These are phyloP conservation scores for Ogataea salicorniae DNA, from an alignment of 805 yeast species.

Conservation along the genomic window DNA sequence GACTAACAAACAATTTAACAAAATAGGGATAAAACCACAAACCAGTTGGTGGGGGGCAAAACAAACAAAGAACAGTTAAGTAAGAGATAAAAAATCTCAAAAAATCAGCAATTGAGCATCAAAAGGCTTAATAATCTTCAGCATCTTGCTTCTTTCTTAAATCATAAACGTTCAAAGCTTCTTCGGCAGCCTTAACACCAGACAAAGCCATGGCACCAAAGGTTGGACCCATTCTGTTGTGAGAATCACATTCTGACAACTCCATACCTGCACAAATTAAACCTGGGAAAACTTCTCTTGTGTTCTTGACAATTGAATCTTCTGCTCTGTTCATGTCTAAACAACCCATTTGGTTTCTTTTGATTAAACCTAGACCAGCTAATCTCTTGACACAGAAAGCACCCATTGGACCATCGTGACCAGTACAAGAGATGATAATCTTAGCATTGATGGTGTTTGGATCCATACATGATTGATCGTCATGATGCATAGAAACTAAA, in stretches of 20 bases:
- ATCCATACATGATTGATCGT: slow-evolving; percentile 76
- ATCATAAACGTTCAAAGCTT: slow-evolving; percentile 28
- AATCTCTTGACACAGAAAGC: slow-evolving; percentile 73
- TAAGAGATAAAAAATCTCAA: not conserved
- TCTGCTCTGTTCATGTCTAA: slow-evolving; percentile 76
- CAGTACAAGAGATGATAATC: slow-evolving; percentile 67
- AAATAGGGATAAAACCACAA: not conserved
- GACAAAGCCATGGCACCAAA: slow-evolving; percentile 78
- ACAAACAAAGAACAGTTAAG: slow-evolving; percentile 18
- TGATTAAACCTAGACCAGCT: slow-evolving; percentile 41
- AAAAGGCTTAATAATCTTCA: slow-evolving; percentile 11
- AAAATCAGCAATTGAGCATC: not conserved
- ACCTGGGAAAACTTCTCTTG: slow-evolving; percentile 63
- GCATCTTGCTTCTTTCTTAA: slow-evolving; percentile 24
- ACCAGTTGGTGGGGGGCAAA: not conserved
- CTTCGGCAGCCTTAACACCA: slow-evolving; percentile 75
- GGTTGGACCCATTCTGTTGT: slow-evolving; percentile 81
- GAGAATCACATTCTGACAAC: slow-evolving; percentile 69
- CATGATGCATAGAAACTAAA: slow-evolving; percentile 68
- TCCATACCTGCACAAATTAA: slow-evolving; percentile 73
- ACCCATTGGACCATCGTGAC: slow-evolving; percentile 82
- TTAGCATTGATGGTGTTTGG: slow-evolving; percentile 68
- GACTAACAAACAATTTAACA: not conserved
- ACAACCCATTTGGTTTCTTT: slow-evolving; percentile 67
- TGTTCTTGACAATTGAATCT: slow-evolving; percentile 65